These are phyloP conservation scores for Hypericum androsaemum DNA, from an alignment of 345 rosid species.

Conservation along the genomic window DNA sequence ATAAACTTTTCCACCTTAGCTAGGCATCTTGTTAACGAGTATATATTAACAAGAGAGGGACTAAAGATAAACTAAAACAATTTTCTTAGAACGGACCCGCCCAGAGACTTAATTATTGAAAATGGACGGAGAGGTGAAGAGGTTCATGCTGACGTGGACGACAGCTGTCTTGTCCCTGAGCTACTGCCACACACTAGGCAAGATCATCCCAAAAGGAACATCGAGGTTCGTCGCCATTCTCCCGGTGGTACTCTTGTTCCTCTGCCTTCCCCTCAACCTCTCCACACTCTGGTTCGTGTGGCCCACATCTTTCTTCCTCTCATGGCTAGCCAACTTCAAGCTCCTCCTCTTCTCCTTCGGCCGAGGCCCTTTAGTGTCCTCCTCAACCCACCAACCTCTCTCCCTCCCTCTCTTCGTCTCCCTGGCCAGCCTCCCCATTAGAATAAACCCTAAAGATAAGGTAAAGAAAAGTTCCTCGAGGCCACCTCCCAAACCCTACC, in stretches of 20 bases:
- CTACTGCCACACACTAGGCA: slow-evolving; percentile 8
- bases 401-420: too few species aligned
- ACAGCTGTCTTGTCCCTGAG: slow-evolving; percentile 5
- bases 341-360: slow-evolving; percentile 14
- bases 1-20: too few species aligned
- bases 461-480: too few species aligned
- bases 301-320: slow-evolving; percentile 12
- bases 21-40: too few species aligned
- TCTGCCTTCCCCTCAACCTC: slow-evolving; percentile 16
- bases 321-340: slow-evolving; percentile 21
- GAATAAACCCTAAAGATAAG: too few species aligned
- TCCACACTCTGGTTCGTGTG: slow-evolving; percentile 3
- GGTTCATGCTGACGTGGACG: slow-evolving; percentile 14
- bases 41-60: too few species aligned
- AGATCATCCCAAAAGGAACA: slow-evolving; percentile 1
- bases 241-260: slow-evolving; percentile 14
- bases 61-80: too few species aligned
- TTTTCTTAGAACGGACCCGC: too few species aligned
- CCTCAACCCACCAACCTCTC: too few species aligned
- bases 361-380: slow-evolving; percentile 6
- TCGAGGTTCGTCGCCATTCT: slow-evolving; percentile 7
- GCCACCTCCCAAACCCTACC: too few species aligned
- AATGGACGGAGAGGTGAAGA: slow-evolving; percentile 3
- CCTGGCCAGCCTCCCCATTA: too few species aligned
- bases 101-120: too few species aligned